These are phyloP conservation scores for Psilocybe mexicana DNA, from an alignment of 1,284 basidiomycete species.

Conservation along the genomic window DNA sequence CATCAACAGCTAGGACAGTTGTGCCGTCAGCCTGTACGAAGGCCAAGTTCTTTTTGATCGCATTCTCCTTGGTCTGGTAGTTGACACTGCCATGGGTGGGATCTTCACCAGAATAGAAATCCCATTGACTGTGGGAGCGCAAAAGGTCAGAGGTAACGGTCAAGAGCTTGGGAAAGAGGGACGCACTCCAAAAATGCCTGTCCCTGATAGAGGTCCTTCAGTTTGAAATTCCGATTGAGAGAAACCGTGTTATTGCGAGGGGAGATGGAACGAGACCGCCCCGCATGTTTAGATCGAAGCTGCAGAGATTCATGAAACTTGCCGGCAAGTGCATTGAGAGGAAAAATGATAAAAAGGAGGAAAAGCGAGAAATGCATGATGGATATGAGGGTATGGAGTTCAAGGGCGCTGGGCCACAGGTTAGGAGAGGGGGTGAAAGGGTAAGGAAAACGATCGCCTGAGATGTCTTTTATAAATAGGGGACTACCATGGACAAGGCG, in stretches of 20 bases:
- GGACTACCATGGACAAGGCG: constrained; percentile 4
- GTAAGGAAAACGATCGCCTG: not conserved
- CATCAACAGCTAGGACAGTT: constrained; percentile 65
- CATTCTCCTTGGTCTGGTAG: constrained; percentile 49
- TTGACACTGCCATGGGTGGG: constrained; percentile 68
- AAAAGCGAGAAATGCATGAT: constrained; percentile 16
- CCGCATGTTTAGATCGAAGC: constrained; percentile 19
- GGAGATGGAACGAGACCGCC: constrained; percentile 19
- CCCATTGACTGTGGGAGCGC: constrained; percentile 49
- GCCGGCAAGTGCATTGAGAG: constrained; percentile 29
- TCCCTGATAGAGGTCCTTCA: constrained; percentile 37
- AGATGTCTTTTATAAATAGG: constrained; percentile 12
- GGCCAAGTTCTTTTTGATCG: constrained; percentile 52
- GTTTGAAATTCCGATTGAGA: constrained; percentile 22
- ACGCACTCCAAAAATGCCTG: constrained; percentile 39
- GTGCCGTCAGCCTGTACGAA: constrained; percentile 56
- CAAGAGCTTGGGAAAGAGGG: not conserved
- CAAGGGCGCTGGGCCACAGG: constrained; percentile 11
- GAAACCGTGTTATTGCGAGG: constrained; percentile 24
- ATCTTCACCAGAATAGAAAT: constrained; percentile 61
- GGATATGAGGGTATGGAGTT: constrained; percentile 1
- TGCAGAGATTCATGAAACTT: constrained; percentile 20
- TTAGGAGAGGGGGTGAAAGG: constrained; percentile 8
- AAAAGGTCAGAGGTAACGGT: not conserved
- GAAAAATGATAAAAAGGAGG: constrained; percentile 18